A percentile compares a stretch with the other conserved stretches of the same genome.
phyloP scores from a whole-genome alignment of 73 alveolate species.

The Paramecium bursaria region DNA sequence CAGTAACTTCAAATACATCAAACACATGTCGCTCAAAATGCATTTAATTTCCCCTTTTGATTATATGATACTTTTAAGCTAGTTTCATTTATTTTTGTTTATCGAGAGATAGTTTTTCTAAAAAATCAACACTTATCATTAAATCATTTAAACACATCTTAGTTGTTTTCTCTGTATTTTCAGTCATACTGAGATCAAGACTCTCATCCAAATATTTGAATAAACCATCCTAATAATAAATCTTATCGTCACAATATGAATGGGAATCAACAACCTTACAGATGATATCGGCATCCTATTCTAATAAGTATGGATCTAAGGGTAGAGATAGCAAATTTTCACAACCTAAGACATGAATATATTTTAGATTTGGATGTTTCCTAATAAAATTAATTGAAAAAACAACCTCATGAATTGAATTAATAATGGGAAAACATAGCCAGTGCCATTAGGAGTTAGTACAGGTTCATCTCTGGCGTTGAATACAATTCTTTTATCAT shows the following conservation, averaged over 20 bases:
- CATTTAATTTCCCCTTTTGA: neutral
- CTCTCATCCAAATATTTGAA: constrained; percentile 22
- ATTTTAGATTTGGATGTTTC: constrained; percentile 43
- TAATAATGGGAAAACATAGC: neutral
- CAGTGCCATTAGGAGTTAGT: constrained; percentile 30
- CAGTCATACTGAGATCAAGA: constrained; percentile 46
- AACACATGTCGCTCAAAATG: constrained; percentile 21
- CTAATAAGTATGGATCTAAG: constrained; percentile 7
- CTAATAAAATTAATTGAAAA: neutral
- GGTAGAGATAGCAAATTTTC: constrained; percentile 30
- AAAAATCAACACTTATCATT: constrained; percentile 5
- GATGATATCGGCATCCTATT: constrained; percentile 3
- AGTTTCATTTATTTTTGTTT: constrained; percentile 23
- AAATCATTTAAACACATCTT: constrained; percentile 56
- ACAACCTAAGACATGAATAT: constrained; percentile 27
- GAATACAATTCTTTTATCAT: too few species aligned
- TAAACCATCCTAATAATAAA: constrained; percentile 28
- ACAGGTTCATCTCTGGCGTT: neutral
- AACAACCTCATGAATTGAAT: neutral
- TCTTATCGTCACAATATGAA: constrained; percentile 19
- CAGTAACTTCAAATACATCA: constrained; percentile 17
- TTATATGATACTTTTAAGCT: neutral
- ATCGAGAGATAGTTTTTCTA: neutral
- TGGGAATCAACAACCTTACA: constrained; percentile 40
- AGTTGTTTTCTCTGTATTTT: constrained; percentile 37